Evolutionary conservation across 139 green algal genomes (phyloP), one percentile per base, ranked within the genome.

Genomic region (Coelastrella sp.): DNA sequence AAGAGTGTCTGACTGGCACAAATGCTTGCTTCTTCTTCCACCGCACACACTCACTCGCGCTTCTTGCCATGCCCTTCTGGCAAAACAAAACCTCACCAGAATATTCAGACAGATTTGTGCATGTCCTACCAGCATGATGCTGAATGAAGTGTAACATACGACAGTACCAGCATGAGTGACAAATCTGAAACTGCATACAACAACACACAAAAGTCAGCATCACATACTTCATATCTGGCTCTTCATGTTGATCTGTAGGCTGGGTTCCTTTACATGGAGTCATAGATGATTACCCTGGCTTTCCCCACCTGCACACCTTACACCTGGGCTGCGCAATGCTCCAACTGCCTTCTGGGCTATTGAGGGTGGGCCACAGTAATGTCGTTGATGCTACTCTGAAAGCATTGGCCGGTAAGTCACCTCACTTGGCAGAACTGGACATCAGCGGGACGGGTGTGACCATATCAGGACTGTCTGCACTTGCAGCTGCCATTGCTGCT

Each of bases 241-340:
- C 35, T 49, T 1, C 35, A 49, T 49, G 35, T 49, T 49, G 35
- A 49, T 49, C 35, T 68, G 59, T 35, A 88, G 84, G 84, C 49
- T 88, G 61, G 58, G n/a, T 17, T 6, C 49, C 84, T 58, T 27
- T 7, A 0, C 20, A n/a, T 1, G 35, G 66, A 11, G 22, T 6
- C 10, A 8, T 66, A 24, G 58, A 27, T 14, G 12, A 12, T 0
- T 49, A 68, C 15, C 66, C 84, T 0, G 84, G 84, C 68, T 88
- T 80, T 0, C 68, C 84, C 6, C 68, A 80, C 49, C 68, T 88
- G 22, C 68, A 88, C 15, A 81, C 84, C 65, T 68, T 88, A 19
- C 84, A 88, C 49, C 15, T 88, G 0, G 84, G 84, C 35, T 70
- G 49, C 8, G 68, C 68, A n/a, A 80, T 81, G 49, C 68, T 81